Evolutionary conservation across 768 basidiomycete species (phyloP), one percentile per base, ranked within the genome.

Genomic region (Neoboletus subvelutipes): DNA sequence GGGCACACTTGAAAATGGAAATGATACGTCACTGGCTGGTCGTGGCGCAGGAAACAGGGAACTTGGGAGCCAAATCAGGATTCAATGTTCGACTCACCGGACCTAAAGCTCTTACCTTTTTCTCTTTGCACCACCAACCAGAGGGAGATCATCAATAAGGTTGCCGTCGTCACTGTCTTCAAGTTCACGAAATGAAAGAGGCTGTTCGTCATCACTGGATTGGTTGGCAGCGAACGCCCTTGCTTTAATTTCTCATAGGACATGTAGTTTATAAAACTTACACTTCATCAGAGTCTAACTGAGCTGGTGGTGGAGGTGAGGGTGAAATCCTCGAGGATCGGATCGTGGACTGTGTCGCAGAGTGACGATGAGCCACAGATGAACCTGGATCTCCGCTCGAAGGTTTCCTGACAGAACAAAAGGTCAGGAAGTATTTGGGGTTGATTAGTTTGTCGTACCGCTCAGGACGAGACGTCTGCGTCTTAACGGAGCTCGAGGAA

Each of bases 181-280:
- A n/a, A 83, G 68, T 13, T 77, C 74, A 52, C 82, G 77, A 52
- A 64, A 72, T 34, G 73, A 68, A 15, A 73, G 68, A 6, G 66
- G 68, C 5, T 57, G 66, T 36, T 66, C 67, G 11, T 84, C 80
- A 3, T 80, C 77, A 63, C 78, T 83, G n/a, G 74, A 77, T 26
- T 71, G 62, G 8, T 59, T 75, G 22, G 72, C 75, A 45, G 81
- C 83, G 47, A 75, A 78, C 6, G 83, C 86, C 58, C 75, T 78
- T n/a, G 81, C 83, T 71, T 80, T 87, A 58, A 90, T 87, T 36
- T 82, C 75, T 8, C n/a, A n/a, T n/a, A n/a, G n/a, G n/a, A n/a
- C n/a, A n/a, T n/a, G n/a, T n/a, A n/a, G n/a, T n/a, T n/a, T n/a
- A n/a, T n/a, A n/a, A n/a, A n/a, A n/a, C n/a, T n/a, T n/a, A n/a